A percentile compares a stretch with the other conserved stretches of the same genome.
phyloP scores from a whole-genome alignment of 768 basidiomycete genomes.

The Mycena venus region DNA sequence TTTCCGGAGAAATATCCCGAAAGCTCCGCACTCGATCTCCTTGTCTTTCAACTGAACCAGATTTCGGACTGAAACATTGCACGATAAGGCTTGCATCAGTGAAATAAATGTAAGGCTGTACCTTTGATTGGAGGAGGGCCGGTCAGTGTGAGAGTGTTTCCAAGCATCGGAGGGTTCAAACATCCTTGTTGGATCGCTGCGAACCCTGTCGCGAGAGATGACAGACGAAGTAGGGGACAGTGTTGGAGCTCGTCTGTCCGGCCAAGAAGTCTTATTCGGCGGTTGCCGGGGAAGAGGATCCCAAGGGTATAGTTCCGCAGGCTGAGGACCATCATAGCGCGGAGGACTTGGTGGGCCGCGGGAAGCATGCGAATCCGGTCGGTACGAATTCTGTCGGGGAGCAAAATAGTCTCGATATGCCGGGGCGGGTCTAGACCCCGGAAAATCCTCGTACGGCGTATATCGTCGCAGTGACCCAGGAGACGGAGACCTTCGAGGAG shows the following conservation, averaged over 20 bases:
- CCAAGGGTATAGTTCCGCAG: slow-evolving; percentile 60
- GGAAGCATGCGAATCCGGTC: slow-evolving; percentile 42
- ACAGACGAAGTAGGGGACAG: slow-evolving; percentile 50
- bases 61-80: slow-evolving; percentile 40
- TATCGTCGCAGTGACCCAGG: slow-evolving; percentile 60
- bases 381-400: slow-evolving; percentile 57
- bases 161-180: slow-evolving; percentile 82
- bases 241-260: slow-evolving; percentile 58
- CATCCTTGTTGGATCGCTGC: slow-evolving; percentile 61
- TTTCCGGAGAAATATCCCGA: slow-evolving; percentile 54
- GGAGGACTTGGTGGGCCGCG: slow-evolving; percentile 66
- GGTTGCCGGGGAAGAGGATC: slow-evolving; percentile 62
- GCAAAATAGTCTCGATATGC: slow-evolving; percentile 54
- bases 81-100: slow-evolving; percentile 26
- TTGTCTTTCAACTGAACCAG: slow-evolving; percentile 47
- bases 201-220: slow-evolving; percentile 41
- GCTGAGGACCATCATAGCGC: slow-evolving; percentile 56
- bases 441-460: slow-evolving; percentile 65
- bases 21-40: slow-evolving; percentile 49
- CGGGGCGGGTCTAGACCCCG: slow-evolving; percentile 52
- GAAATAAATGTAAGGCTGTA: slow-evolving; percentile 46
- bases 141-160: slow-evolving; percentile 71
- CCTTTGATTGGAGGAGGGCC: slow-evolving; percentile 55
- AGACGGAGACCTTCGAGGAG: slow-evolving; percentile 64
- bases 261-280: slow-evolving; percentile 49